Evolutionary conservation across 1,284 basidiomycete species (phyloP), one percentile per base, ranked within the genome.

Genomic region (Irpex sp.): DNA sequence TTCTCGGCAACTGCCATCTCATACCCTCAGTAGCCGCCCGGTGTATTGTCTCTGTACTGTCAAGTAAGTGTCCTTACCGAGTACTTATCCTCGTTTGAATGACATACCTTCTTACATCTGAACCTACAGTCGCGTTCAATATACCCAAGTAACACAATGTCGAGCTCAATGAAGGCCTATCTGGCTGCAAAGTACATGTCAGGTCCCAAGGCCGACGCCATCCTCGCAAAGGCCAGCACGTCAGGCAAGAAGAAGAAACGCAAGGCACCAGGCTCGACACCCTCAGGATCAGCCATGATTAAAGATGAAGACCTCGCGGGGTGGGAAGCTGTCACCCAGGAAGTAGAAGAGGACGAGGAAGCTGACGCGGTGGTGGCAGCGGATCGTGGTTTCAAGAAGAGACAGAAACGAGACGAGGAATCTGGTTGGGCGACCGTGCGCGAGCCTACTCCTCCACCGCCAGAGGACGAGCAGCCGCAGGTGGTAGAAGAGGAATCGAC

Each of bases 171-270:
- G 77, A 85, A 93, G 73, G 79, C 89, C 6, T 93, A 93, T 72
- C 82, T 93, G 3, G 91, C 91, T 1, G 84, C 88, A 67, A 92
- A 91, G 68, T 99, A 99, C 78, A 97, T 98, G 93, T 92, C 96
- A 5, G 97, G 97, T 0, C 89, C 94, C 0, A 99, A 98, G 74
- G 96, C 96, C 3, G 97, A 98, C 69, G 96, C 95, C 13, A 98
- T 99, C 67, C 84, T 98, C 3, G 81, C 94, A 3, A 84, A 85
- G 57, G 77, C 82, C 0, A 83, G 81, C 1, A 34, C 31, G 5
- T 34, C 31, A 34, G 84, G 84, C 71, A 90, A 88, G 76, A 83
- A 81, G 69, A 93, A 90, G 79, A 85, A 82, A 72, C 93, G 93
- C 81, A 93, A 92, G 76, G 71, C 69, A 5, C 65, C 67, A 13